Evolutionary conservation across 139 green algal genomes (phyloP), one percentile per base, ranked within the genome.

Genomic region (Picochlorum sp.): DNA sequence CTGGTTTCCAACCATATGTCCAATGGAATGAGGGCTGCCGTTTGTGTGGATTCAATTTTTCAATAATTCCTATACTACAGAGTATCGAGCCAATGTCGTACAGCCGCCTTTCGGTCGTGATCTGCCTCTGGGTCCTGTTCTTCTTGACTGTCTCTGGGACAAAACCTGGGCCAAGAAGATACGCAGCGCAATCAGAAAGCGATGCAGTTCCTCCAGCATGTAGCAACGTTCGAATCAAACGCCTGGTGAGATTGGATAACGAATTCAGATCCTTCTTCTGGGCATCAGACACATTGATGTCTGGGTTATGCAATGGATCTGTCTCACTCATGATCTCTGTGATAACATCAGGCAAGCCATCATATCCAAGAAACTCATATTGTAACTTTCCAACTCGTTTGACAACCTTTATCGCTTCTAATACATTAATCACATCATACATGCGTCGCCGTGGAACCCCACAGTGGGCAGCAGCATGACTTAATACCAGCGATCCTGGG

Each of bases 391-490:
- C 74, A 11, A 77, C 73, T 38, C 77, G 66, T 15, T 44, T 50
- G 50, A 80, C 66, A 15, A 91, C 82, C 65, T 86, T 70, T 9
- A 92, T 68, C 6, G 71, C 71, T 68, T 94, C 86, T 30, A 93
- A 77, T 18, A 94, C 86, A 69, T 92, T 93, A 45, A 92, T 83
- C 45, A 94, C 84, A 70, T 94, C 86, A 52, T 94, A 94, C 30
- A 94, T 76, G 23, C 86, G 71, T 45, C 86, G 81, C 18, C 88
- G 76, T 28, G 80, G 73, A 51, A 92, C 85, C 10, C 73, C 70
- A 49, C 86, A 71, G 31, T 34, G 62, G 21, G 63, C 59, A 11
- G 80, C 80, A 14, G 77, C 73, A 30, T 79, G 64, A 34, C 84
- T 84, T 13, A 88, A 72, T 34, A 74, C 59, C 5, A 83, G 61